Conservation (phyloP, 1,284 basidiomycete genomes). For the Microbotryum saponariae region DNA sequence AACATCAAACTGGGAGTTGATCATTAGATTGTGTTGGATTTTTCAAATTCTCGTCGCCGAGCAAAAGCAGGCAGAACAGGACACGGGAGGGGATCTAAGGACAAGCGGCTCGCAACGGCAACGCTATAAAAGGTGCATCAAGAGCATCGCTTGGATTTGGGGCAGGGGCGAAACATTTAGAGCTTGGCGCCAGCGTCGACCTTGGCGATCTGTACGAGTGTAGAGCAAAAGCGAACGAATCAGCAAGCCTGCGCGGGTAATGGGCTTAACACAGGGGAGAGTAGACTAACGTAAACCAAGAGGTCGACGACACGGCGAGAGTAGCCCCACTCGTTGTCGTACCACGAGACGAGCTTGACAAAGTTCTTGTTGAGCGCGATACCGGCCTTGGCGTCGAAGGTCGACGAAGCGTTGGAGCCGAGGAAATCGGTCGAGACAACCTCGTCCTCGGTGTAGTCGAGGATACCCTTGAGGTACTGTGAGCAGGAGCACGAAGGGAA, state of each 20-base stretch:
- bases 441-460: conserved; percentile 78
- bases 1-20: too few relatives aligned
- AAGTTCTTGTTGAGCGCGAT: conserved; percentile 69
- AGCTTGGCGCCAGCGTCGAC: conserved; percentile 24
- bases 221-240: neutral
- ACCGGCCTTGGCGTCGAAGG: conserved; percentile 76
- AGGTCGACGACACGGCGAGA: conserved; percentile 90
- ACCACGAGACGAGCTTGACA: conserved; percentile 40
- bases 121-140: neutral
- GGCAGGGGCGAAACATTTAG: conserved; percentile 7
- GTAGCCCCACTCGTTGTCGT: conserved; percentile 96
- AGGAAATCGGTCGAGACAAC: conserved; percentile 94
- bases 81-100: too few relatives aligned
- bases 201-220: conserved; percentile 6
- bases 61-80: too few relatives aligned
- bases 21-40: too few relatives aligned
- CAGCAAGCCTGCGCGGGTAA: neutral
- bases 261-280: conserved; percentile 20
- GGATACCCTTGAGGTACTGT: conserved; percentile 32
- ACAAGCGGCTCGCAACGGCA: too few relatives aligned
- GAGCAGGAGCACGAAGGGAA: neutral
- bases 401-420: conserved; percentile 52
- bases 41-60: too few relatives aligned
- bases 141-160: neutral
- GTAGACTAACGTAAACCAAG: conserved; percentile 69